Percentiles rank a stretch among this genome's conserved stretches.
Evolutionary conservation across 1,139 yeast genomes (phyloP).

Genomic region (Pichia kudriavzevii): DNA sequence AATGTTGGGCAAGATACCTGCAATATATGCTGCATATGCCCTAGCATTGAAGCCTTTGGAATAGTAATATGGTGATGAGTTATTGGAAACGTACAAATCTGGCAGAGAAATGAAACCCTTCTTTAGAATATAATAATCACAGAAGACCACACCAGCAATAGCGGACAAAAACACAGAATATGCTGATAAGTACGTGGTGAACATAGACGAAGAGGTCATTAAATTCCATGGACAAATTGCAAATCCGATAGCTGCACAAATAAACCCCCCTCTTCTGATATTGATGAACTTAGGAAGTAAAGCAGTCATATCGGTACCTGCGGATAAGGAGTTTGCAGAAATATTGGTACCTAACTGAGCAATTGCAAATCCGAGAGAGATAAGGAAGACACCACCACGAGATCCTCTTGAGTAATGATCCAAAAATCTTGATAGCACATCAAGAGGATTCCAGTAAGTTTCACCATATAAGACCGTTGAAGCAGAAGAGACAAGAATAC

Average conservation of each 20-base stretch:
- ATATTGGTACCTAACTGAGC: conserved; percentile 92
- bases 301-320: conserved; percentile 89
- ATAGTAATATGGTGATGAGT: conserved; percentile 50
- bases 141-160: conserved; percentile 74
- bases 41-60: conserved; percentile 73
- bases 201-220: conserved; percentile 62
- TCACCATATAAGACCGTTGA: conserved; percentile 62
- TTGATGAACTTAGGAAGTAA: conserved; percentile 69
- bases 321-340: conserved; percentile 80
- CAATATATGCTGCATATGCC: conserved; percentile 60
- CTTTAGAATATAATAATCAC: conserved; percentile 71
- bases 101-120: conserved; percentile 61
- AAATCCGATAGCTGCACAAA: conserved; percentile 73
- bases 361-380: conserved; percentile 67
- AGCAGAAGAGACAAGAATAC: conserved; percentile 81
- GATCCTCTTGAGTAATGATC: conserved; percentile 57
- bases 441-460: conserved; percentile 82
- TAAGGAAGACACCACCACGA: conserved; percentile 81
- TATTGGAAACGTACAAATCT: conserved; percentile 49
- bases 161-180: conserved; percentile 82
- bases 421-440: conserved; percentile 60
- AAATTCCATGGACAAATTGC: conserved; percentile 88
- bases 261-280: conserved; percentile 74
- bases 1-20: conserved; percentile 75
- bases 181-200: conserved; percentile 79